A percentile compares a stretch with the other conserved stretches of the same genome.
Conservation (phyloP, 1,139 yeast genomes). For the Saccharomycopsis phalli region DNA sequence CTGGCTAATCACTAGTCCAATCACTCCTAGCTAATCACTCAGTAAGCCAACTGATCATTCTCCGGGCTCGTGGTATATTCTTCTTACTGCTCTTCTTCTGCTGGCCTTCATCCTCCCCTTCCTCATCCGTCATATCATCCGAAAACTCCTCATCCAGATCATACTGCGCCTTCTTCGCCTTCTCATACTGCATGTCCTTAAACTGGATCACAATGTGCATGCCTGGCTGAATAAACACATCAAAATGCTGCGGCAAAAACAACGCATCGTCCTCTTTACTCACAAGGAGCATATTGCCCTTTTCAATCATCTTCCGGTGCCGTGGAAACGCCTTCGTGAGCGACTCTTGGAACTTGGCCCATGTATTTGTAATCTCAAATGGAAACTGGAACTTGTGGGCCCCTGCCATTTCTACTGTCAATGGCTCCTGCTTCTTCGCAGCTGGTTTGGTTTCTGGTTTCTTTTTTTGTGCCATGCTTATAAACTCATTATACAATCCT, state of each 20-base stretch:
- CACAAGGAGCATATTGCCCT: constrained; percentile 10
- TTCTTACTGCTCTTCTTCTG: background rate
- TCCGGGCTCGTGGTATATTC: background rate
- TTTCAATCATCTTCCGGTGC: constrained; percentile 6
- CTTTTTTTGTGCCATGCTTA: constrained; percentile 7
- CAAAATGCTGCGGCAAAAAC: constrained; percentile 17
- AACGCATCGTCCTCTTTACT: constrained; percentile 12
- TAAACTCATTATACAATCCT: constrained; percentile 6
- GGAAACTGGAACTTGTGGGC: constrained; percentile 10
- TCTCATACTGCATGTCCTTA: background rate
- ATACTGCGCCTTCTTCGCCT: background rate
- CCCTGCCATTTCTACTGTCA: constrained; percentile 10
- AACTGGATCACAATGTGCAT: constrained; percentile 10
- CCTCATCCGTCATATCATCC: background rate
- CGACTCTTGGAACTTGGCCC: constrained; percentile 14
- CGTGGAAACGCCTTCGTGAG: constrained; percentile 17
- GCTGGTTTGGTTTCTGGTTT: constrained; percentile 2
- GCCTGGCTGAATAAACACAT: constrained; percentile 14
- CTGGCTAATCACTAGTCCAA: too few relatives aligned
- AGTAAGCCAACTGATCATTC: constrained; percentile 1
- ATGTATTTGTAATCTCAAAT: constrained; percentile 11
- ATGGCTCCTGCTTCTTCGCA: constrained; percentile 8
- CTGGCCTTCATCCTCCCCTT: background rate
- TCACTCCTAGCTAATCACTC: too few relatives aligned
- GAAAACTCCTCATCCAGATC: background rate